phyloP scores from a whole-genome alignment of 768 basidiomycete genomes.

The Lactarius psammicola region DNA sequence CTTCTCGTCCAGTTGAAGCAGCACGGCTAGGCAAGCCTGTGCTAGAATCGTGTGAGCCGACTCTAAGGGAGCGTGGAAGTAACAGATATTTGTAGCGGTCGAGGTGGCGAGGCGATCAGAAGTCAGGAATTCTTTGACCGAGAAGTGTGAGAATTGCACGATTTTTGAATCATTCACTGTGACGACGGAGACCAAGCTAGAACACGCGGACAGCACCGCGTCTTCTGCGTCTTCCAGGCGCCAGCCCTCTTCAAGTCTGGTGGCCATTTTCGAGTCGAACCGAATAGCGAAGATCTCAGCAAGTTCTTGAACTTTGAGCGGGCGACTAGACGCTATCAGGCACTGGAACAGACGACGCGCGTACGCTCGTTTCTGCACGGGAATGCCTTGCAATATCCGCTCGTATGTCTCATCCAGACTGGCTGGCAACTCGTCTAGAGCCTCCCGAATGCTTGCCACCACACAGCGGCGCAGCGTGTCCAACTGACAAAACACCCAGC shows the following conservation, averaged over 20 bases:
- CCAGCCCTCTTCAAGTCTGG: background rate
- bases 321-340: background rate
- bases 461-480: background rate
- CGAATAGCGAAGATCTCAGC: background rate
- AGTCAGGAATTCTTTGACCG: constrained; percentile 8
- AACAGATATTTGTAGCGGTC: background rate
- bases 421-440: background rate
- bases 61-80: background rate
- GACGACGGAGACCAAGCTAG: constrained; percentile 1
- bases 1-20: background rate
- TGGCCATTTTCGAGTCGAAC: background rate
- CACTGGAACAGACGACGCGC: constrained; percentile 9
- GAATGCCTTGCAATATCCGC: background rate
- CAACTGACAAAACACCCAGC: constrained; percentile 8
- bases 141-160: constrained; percentile 10
- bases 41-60: background rate
- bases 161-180: background rate
- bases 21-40: background rate
- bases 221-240: constrained; percentile 2
- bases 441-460: background rate
- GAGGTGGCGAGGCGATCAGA: background rate
- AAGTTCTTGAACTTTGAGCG: background rate
- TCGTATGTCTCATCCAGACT: constrained; percentile 5
- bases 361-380: background rate
- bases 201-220: background rate